Conservation (phyloP, 1,284 basidiomycete genomes). For the Thecaphora frezii region DNA sequence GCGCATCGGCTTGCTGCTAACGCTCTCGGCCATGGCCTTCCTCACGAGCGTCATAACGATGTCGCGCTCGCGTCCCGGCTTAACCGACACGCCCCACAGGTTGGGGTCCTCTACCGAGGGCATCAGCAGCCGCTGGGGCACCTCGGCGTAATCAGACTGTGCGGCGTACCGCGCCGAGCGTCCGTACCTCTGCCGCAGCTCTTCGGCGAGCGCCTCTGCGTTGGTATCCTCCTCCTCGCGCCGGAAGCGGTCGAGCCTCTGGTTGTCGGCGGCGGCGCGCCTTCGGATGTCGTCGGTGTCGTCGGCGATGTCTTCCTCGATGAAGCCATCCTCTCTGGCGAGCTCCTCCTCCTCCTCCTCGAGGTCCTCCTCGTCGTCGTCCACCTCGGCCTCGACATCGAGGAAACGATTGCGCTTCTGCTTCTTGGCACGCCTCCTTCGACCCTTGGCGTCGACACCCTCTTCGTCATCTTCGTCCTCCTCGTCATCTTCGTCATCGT, state of each 20-base stretch:
- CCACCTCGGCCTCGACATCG: conserved; percentile 84
- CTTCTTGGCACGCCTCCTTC: conserved; percentile 38
- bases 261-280: conserved; percentile 67
- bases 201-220: conserved; percentile 81
- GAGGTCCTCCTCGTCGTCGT: conserved; percentile 67
- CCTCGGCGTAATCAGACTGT: conserved; percentile 68
- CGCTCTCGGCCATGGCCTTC: conserved; percentile 69
- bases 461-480: conserved; percentile 45
- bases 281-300: conserved; percentile 69
- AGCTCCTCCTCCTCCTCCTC: conserved; percentile 59
- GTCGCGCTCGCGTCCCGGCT: conserved; percentile 88
- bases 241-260: conserved; percentile 74
- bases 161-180: conserved; percentile 59
- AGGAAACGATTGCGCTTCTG: conserved; percentile 72
- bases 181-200: conserved; percentile 78
- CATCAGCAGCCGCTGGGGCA: conserved; percentile 94
- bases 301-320: conserved; percentile 68
- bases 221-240: conserved; percentile 79
- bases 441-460: conserved; percentile 28
- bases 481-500: conserved; percentile 51
- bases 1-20: conserved; percentile 69
- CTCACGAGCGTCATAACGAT: conserved; percentile 92
- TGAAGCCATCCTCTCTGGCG: conserved; percentile 68
- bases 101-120: conserved; percentile 93
- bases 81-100: conserved; percentile 92